Conservation (phyloP, 2,329 filamentous ascomycete genomes). For the Colletotrichum plurivorum region DNA sequence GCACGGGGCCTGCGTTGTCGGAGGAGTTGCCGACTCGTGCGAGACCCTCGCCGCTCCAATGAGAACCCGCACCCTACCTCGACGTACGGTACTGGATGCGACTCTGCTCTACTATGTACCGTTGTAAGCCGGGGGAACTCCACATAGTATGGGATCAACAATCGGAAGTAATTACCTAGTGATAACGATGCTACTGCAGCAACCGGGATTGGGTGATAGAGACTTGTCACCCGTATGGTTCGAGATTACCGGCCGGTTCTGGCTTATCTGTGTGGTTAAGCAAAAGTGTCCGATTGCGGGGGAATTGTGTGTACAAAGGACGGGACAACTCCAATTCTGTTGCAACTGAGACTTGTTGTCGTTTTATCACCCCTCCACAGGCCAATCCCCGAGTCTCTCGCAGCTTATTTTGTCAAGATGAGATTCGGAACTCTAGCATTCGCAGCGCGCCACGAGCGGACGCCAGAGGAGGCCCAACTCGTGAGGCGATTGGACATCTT, state of each 20-base stretch:
- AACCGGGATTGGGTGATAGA: constrained; percentile 10
- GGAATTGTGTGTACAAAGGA: constrained; percentile 12
- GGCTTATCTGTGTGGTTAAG: constrained; percentile 8
- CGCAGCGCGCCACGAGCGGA: constrained; percentile 36
- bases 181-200: constrained; percentile 4
- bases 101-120: constrained; percentile 7
- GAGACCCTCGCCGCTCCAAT: constrained; percentile 28
- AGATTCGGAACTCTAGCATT: constrained; percentile 35
- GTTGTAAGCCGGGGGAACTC: constrained; percentile 2
- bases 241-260: constrained; percentile 2
- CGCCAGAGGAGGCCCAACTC: constrained; percentile 32
- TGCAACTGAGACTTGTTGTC: neutral
- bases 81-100: constrained; percentile 4
- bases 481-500: constrained; percentile 40
- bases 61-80: constrained; percentile 11
- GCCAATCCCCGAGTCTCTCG: neutral
- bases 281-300: constrained; percentile 5
- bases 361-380: neutral
- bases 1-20: constrained; percentile 19
- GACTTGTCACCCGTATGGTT: neutral
- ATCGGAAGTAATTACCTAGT: constrained; percentile 6
- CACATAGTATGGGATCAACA: constrained; percentile 13
- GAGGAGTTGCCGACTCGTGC: constrained; percentile 14
- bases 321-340: neutral
- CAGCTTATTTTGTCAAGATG: constrained; percentile 14